A percentile compares a stretch with the other conserved stretches of the same genome.
These are phyloP conservation scores for Komagataella pastoris DNA, from an alignment of 805 yeast genomes.

Conservation along the genomic window DNA sequence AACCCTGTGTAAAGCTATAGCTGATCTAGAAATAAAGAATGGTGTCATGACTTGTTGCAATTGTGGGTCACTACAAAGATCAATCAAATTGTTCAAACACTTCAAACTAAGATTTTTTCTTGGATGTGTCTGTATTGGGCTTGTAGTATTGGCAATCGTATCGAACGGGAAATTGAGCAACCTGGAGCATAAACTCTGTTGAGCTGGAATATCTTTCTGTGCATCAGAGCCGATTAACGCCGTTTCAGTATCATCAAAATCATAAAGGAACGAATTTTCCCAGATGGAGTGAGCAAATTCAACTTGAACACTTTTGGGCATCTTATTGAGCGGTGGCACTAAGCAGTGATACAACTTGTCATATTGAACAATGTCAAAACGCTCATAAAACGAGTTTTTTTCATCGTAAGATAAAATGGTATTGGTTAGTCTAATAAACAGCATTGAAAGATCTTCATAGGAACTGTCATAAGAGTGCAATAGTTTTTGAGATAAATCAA, in stretches of 20 bases:
- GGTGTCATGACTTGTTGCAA: constrained; percentile 21
- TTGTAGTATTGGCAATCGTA: constrained; percentile 52
- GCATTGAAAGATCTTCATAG: neutral
- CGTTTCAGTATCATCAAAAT: constrained; percentile 39
- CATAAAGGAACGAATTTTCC: constrained; percentile 45
- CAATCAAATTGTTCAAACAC: constrained; percentile 43
- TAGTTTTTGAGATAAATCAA: neutral
- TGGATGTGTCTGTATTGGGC: constrained; percentile 20
- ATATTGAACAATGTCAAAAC: neutral
- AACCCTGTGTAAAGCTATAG: constrained; percentile 48
- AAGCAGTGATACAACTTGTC: neutral
- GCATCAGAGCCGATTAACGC: neutral
- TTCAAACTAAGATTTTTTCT: constrained; percentile 35
- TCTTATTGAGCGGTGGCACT: neutral
- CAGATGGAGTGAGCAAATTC: constrained; percentile 24
- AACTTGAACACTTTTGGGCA: neutral
- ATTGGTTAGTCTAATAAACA: neutral
- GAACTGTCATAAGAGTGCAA: neutral
- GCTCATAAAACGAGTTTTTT: neutral
- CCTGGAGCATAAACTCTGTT: constrained; percentile 20
- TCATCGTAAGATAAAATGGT: neutral
- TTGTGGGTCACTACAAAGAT: constrained; percentile 12
- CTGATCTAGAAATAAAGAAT: constrained; percentile 41
- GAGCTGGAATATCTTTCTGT: constrained; percentile 4
- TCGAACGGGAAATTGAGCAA: constrained; percentile 29